Percentiles rank a stretch among this genome's conserved stretches.
phyloP scores from a whole-genome alignment of 2,329 filamentous ascomycete species.

The Sordariomycetes sp. region DNA sequence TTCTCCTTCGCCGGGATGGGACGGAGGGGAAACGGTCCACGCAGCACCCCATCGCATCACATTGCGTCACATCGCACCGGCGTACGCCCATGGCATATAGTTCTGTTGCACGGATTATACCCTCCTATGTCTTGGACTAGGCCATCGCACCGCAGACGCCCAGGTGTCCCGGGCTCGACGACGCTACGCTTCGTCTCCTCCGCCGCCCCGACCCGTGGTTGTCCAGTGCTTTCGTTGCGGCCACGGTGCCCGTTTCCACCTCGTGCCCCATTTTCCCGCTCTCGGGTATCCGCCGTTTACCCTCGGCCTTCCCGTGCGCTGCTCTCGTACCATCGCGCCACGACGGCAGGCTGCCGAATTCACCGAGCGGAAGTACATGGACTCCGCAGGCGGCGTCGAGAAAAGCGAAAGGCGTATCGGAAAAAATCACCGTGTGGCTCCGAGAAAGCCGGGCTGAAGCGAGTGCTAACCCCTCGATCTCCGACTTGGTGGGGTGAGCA shows the following conservation, averaged over 20 bases:
- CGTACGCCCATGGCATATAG: neutral
- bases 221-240: neutral
- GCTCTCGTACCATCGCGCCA: neutral
- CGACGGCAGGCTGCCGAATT: neutral
- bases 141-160: neutral
- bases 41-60: no score
- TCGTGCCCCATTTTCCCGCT: neutral
- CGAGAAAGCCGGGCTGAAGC: neutral
- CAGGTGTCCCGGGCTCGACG: neutral
- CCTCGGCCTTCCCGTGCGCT: neutral
- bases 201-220: neutral
- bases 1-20: neutral
- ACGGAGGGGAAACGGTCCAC: neutral
- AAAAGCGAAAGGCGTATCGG: neutral
- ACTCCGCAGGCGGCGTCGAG: neutral
- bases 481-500: neutral
- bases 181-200: neutral
- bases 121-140: neutral
- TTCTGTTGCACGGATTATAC: neutral
- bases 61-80: neutral
- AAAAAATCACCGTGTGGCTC: neutral
- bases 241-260: neutral
- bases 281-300: neutral
- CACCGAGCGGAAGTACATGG: neutral
- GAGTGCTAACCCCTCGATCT: neutral